A percentile compares a stretch with the other conserved stretches of the same genome.
These are phyloP conservation scores for Eutrema salsugineum DNA, from an alignment of 441 rosid genomes.

Conservation along the genomic window DNA sequence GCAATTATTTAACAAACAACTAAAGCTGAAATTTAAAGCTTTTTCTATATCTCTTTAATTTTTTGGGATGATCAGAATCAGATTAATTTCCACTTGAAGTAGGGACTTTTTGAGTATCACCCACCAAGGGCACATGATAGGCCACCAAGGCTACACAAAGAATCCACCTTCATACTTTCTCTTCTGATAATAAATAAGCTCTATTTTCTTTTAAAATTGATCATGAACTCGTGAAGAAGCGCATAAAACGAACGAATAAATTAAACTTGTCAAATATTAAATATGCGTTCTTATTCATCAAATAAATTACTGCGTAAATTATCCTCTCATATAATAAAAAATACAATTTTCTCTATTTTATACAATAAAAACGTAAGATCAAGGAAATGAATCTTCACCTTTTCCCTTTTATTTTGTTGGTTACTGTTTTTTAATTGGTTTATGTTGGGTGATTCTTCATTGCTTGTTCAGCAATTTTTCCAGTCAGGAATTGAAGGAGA, in stretches of 20 bases:
- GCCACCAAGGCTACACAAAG: conserved; percentile 30
- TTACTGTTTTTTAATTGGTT: too few species aligned
- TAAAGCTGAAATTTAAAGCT: conserved; percentile 32
- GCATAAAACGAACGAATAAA: too few species aligned
- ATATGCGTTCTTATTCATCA: too few species aligned
- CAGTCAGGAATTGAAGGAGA: neutral
- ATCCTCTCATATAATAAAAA: neutral
- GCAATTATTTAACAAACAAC: conserved; percentile 24
- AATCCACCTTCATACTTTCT: conserved; percentile 30
- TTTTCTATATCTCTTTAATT: neutral
- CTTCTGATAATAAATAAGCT: neutral
- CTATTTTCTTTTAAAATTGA: too few species aligned
- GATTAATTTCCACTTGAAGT: conserved; percentile 29
- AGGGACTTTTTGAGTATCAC: conserved; percentile 29
- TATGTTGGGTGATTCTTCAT: neutral
- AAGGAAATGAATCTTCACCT: neutral
- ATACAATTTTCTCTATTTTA: neutral
- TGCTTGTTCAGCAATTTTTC: neutral
- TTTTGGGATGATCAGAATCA: conserved; percentile 30
- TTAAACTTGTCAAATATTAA: too few species aligned
- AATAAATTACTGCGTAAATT: too few species aligned
- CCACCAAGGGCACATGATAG: conserved; percentile 38
- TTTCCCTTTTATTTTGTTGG: neutral
- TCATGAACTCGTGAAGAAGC: too few species aligned
- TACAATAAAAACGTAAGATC: neutral